A percentile compares a stretch with the other conserved stretches of the same genome.
These are phyloP conservation scores for Cladophialophora bantiana DNA, from an alignment of 2,329 filamentous ascomycete genomes.

Conservation along the genomic window DNA sequence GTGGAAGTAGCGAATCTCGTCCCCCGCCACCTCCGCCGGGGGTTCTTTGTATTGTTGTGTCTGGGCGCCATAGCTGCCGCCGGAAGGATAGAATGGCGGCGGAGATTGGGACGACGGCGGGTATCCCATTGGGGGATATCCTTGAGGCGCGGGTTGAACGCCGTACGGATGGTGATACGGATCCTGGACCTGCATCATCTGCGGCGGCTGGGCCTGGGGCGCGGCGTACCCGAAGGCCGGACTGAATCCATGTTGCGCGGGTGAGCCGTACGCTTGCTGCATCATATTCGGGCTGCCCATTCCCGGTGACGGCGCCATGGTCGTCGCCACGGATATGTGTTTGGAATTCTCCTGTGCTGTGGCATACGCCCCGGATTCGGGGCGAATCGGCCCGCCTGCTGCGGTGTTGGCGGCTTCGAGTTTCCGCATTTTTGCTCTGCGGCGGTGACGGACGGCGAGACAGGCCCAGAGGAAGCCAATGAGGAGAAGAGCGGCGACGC, in stretches of 20 bases:
- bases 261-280: constrained; percentile 17
- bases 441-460: constrained; percentile 24
- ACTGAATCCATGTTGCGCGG: constrained; percentile 16
- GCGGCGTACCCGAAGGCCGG: constrained; percentile 13
- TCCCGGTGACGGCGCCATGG: constrained; percentile 13
- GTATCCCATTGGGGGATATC: constrained; percentile 13
- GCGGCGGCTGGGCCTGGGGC: constrained; percentile 3
- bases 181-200: constrained; percentile 7
- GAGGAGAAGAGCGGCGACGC: constrained; percentile 45
- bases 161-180: constrained; percentile 5
- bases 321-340: constrained; percentile 27
- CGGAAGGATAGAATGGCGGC: constrained; percentile 16
- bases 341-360: constrained; percentile 14
- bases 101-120: constrained; percentile 14
- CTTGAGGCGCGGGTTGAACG: constrained; percentile 1
- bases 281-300: constrained; percentile 24
- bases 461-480: constrained; percentile 24
- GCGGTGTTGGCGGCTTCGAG: constrained; percentile 22
- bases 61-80: constrained; percentile 1
- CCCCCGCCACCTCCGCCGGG: constrained; percentile 17
- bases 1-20: background rate
- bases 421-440: constrained; percentile 23
- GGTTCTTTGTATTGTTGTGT: constrained; percentile 6
- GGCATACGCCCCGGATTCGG: constrained; percentile 11
- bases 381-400: constrained; percentile 20